Conservation (phyloP, 2,329 filamentous ascomycete genomes). For the Blastomyces gilchristii region DNA sequence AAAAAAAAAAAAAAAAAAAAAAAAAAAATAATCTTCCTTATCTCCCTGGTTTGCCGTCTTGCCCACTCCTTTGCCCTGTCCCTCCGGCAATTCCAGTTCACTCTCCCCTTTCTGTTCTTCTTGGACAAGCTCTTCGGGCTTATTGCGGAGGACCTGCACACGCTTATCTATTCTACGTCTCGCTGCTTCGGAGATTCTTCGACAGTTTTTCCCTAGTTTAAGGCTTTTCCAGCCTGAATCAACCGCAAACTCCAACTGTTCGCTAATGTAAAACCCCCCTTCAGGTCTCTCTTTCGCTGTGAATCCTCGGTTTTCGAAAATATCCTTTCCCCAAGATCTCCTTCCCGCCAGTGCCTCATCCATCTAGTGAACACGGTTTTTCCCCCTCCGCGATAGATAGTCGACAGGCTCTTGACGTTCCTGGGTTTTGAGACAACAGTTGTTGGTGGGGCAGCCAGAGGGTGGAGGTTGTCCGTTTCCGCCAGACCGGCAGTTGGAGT, state of each 20-base stretch:
- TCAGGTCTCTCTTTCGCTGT: background rate
- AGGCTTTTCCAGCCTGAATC: background rate
- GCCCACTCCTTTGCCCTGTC: background rate
- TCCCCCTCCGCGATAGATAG: background rate
- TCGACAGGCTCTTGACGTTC: background rate
- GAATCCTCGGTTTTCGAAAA: conserved; percentile 1
- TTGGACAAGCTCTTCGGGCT: background rate
- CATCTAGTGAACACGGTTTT: background rate
- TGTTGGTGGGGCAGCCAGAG: conserved; percentile 14
- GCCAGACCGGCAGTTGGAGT: conserved; percentile 6
- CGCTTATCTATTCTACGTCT: background rate
- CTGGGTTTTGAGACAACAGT: conserved; percentile 7
- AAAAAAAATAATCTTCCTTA: background rate
- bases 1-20: too few relatives aligned
- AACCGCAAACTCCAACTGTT: background rate
- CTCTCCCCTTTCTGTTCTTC: background rate
- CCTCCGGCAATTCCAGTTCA: background rate
- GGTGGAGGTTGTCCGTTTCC: conserved; percentile 9
- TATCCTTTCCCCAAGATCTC: background rate
- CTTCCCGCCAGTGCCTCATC: background rate
- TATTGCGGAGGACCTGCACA: background rate
- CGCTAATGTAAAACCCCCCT: background rate
- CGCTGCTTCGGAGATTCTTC: background rate
- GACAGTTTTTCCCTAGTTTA: background rate
- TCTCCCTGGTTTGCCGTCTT: background rate